Evolutionary conservation across 2,329 filamentous ascomycete species (phyloP).

Genomic region (Aspergillus neoniger): DNA sequence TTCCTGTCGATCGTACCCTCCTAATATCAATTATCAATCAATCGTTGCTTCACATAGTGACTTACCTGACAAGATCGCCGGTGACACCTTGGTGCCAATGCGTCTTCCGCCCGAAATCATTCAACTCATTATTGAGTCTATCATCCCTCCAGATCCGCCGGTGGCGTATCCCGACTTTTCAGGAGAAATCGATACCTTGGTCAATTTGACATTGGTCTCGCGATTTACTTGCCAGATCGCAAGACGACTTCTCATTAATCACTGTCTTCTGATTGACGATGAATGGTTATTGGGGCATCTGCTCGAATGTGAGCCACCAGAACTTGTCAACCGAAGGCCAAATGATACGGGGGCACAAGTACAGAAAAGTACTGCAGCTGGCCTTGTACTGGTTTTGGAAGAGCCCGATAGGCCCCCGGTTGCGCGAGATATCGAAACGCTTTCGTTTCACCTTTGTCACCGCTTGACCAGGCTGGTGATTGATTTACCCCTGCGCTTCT

Average conservation of each 20-base stretch:
- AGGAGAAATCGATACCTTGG: constrained; percentile 12
- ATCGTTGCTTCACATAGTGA: neutral
- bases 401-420: constrained; percentile 8
- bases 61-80: neutral
- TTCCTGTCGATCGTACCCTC: neutral
- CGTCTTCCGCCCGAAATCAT: constrained; percentile 13
- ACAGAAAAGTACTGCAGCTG: neutral
- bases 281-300: neutral
- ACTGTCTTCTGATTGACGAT: constrained; percentile 17
- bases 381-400: constrained; percentile 17
- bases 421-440: constrained; percentile 9
- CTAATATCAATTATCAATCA: neutral
- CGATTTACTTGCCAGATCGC: constrained; percentile 16
- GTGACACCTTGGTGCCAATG: neutral
- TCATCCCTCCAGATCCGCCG: constrained; percentile 11
- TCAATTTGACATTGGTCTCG: constrained; percentile 15
- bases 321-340: neutral
- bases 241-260: constrained; percentile 14
- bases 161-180: constrained; percentile 7
- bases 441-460: neutral
- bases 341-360: neutral
- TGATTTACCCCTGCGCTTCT: constrained; percentile 14
- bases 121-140: constrained; percentile 16
- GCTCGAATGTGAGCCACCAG: neutral
- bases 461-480: constrained; percentile 15